Conservation (phyloP, 805 yeast species). For the Candida pini region DNA sequence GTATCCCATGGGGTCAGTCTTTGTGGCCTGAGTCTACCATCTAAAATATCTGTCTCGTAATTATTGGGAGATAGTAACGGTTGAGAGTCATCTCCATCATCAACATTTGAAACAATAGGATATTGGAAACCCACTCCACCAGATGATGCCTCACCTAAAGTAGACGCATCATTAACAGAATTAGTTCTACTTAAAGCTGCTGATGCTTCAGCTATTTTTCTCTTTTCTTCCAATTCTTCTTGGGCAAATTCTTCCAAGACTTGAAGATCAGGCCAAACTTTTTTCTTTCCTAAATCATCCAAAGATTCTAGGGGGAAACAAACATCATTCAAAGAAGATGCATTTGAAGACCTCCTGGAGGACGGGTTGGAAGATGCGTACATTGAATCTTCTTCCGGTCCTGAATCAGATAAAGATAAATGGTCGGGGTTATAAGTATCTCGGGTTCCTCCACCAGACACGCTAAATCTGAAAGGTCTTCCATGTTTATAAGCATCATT, state of each 20-base stretch:
- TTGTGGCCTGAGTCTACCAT: conserved; percentile 70
- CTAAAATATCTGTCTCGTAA: conserved; percentile 50
- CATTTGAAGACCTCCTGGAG: conserved; percentile 53
- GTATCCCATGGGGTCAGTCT: conserved; percentile 71
- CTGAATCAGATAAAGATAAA: conserved; percentile 1
- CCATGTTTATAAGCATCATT: not conserved
- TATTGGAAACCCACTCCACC: conserved; percentile 33
- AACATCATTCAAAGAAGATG: conserved; percentile 84
- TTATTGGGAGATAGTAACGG: conserved; percentile 30
- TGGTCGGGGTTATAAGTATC: not conserved
- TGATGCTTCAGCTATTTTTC: conserved; percentile 21
- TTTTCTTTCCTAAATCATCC: conserved; percentile 27
- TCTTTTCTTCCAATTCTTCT: conserved; percentile 48
- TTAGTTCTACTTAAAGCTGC: conserved; percentile 22
- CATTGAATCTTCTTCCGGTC: conserved; percentile 19
- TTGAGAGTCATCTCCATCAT: conserved; percentile 19
- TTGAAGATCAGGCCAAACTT: conserved; percentile 78
- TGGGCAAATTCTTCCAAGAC: conserved; percentile 71
- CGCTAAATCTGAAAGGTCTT: conserved; percentile 1
- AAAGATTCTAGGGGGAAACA: conserved; percentile 74
- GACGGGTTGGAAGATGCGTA: conserved; percentile 53
- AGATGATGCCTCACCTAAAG: conserved; percentile 4
- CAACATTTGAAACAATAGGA: conserved; percentile 30
- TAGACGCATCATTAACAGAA: conserved; percentile 5
- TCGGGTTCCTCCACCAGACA: not conserved